Evolutionary conservation across 2,329 filamentous ascomycete genomes (phyloP), one percentile per base, ranked within the genome.

Genomic region (Scedosporium minutisporum): DNA sequence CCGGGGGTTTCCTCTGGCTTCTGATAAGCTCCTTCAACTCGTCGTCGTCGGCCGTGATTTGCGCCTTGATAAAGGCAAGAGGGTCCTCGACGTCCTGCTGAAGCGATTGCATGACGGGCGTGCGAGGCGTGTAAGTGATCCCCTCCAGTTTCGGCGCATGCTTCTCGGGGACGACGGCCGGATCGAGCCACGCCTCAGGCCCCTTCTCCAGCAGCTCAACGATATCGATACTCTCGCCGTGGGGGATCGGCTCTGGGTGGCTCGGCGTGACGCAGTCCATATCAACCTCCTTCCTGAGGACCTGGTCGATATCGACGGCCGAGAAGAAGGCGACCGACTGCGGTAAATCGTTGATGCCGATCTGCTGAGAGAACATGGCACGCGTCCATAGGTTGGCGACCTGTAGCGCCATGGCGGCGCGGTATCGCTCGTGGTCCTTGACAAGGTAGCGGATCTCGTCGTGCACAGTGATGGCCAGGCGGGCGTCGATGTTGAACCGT

Each of bases 401-500:
- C 73, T 99, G 95, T 12, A 99, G 79, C 1, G 96, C 95, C 86
- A 99, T 89, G 10, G 93, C 93, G 2, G 90, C 87, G 48, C 89
- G 85, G 70, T 97, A 99, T 69, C 88, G 90, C 75, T 99, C 92
- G 64, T 89, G 80, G 2, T 93, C 83, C 69, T 87, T 88, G 51
- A 96, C 92, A 0, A 99, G 81, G 70, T 99, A 99, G 16, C 95
- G 85, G 65, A 99, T 97, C 75, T 99, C 96, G 70, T 99, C 96
- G 72, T 99, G 95, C 0, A 99, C 95, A 0, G 93, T 97, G 65
- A 99, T 91, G 16, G 93, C 86, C 1, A 99, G 79, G 1, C 96
- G 90, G 4, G 92, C 92, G 62, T 90, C 76, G 65, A 99, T 85
- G 69, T 90, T 93, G 78, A 89, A 99, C 4, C 88, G 89, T 1